These are phyloP conservation scores for Cladosporium sp. DNA, from an alignment of 2,329 filamentous ascomycete genomes.

Conservation along the genomic window DNA sequence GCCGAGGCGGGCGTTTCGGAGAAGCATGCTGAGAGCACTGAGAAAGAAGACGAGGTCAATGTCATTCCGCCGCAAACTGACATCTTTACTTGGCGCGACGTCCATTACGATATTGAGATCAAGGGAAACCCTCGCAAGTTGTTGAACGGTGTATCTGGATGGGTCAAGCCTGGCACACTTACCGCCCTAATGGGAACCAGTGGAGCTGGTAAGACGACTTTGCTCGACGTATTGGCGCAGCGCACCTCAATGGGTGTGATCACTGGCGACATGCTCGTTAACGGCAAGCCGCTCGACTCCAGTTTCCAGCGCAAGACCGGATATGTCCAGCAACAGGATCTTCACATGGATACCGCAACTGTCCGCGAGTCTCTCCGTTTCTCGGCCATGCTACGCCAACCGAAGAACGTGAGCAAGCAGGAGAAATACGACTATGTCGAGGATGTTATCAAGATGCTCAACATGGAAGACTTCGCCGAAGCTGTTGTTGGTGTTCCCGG, in stretches of 20 bases:
- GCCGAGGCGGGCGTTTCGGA: slow-evolving; percentile 39
- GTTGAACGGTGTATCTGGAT: slow-evolving; percentile 51
- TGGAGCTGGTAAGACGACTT: slow-evolving; percentile 81
- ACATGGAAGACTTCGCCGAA: slow-evolving; percentile 67
- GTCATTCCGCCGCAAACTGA: slow-evolving; percentile 47
- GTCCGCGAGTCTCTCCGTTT: slow-evolving; percentile 68
- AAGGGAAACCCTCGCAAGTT: slow-evolving; percentile 49
- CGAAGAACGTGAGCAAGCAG: slow-evolving; percentile 56
- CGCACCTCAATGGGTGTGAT: slow-evolving; percentile 68
- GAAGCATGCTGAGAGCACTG: slow-evolving; percentile 28
- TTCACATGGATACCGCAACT: slow-evolving; percentile 63
- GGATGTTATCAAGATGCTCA: slow-evolving; percentile 63
- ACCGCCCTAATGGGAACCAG: slow-evolving; percentile 57
- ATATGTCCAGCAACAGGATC: slow-evolving; percentile 67
- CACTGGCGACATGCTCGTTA: slow-evolving; percentile 63
- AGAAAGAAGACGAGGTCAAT: slow-evolving; percentile 39
- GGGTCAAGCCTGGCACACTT: slow-evolving; percentile 52
- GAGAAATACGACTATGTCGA: slow-evolving; percentile 69
- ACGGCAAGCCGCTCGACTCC: slow-evolving; percentile 55
- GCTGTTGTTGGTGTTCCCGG: slow-evolving; percentile 65
- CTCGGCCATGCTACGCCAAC: slow-evolving; percentile 64
- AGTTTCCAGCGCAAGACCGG: slow-evolving; percentile 66
- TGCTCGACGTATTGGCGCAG: slow-evolving; percentile 73
- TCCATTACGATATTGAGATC: slow-evolving; percentile 54
- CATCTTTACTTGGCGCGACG: slow-evolving; percentile 56